These are phyloP conservation scores for Megacollybia marginata DNA, from an alignment of 768 basidiomycete genomes.

Conservation along the genomic window DNA sequence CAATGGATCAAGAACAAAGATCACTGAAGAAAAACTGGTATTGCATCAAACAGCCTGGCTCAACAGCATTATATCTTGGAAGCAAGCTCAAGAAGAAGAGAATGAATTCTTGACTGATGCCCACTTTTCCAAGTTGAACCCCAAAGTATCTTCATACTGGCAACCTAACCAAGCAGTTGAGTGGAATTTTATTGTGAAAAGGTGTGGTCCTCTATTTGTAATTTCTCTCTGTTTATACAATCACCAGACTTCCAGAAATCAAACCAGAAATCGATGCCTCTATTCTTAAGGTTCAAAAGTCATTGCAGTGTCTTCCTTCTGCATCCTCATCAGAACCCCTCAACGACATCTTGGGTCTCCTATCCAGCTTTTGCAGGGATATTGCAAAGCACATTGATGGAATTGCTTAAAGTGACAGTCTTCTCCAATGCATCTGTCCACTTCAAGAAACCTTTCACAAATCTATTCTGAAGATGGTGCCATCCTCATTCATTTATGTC, in stretches of 20 bases:
- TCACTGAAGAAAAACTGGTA: slow-evolving; percentile 55
- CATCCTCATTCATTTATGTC: no score
- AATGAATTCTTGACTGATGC: slow-evolving; percentile 38
- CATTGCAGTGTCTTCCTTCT: slow-evolving; percentile 30
- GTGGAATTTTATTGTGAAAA: slow-evolving; percentile 53
- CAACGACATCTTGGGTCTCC: slow-evolving; percentile 35
- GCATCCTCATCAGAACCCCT: slow-evolving; percentile 51
- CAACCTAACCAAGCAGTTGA: slow-evolving; percentile 50
- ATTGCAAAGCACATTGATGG: slow-evolving; percentile 43
- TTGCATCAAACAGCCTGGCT: no score
- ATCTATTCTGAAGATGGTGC: no score
- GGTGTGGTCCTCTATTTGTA: slow-evolving; percentile 28
- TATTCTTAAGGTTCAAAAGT: slow-evolving; percentile 29
- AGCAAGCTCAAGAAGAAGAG: slow-evolving; percentile 50
- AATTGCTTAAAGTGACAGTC: slow-evolving; percentile 39
- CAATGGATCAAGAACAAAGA: slow-evolving; percentile 49
- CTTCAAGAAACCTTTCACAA: no score
- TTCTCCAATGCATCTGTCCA: slow-evolving; percentile 50
- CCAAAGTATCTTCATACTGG: slow-evolving; percentile 43
- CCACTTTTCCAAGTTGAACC: slow-evolving; percentile 51
- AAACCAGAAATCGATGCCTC: slow-evolving; percentile 46
- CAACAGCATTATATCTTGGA: slow-evolving; percentile 49
- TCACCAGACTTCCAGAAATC: slow-evolving; percentile 51
- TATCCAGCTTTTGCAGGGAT: slow-evolving; percentile 40
- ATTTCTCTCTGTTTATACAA: slow-evolving; percentile 11